These are phyloP conservation scores for Saturnispora bothae DNA, from an alignment of 805 yeast genomes.

Conservation along the genomic window DNA sequence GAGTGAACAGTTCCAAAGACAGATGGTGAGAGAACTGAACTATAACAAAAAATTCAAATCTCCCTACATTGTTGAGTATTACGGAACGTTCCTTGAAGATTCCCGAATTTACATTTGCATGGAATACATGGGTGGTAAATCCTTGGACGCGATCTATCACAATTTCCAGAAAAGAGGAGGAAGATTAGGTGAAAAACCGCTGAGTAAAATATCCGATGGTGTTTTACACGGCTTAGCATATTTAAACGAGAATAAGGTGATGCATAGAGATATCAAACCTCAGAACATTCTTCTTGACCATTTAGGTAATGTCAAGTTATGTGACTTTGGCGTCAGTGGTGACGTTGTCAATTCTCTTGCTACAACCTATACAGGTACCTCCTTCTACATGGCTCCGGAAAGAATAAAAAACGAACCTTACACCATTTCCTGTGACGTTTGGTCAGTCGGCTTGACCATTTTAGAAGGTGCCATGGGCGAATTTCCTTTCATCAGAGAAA, in stretches of 20 bases:
- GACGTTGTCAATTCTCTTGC: constrained; percentile 93
- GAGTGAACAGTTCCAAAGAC: constrained; percentile 80
- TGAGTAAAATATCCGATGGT: constrained; percentile 83
- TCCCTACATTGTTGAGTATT: constrained; percentile 80
- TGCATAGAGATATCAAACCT: constrained; percentile 29
- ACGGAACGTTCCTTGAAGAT: constrained; percentile 81
- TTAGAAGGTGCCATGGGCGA: constrained; percentile 89
- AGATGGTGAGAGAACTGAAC: constrained; percentile 82
- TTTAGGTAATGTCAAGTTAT: constrained; percentile 76
- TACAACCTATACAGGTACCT: constrained; percentile 94
- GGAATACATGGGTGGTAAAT: constrained; percentile 95
- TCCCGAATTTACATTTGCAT: constrained; percentile 83
- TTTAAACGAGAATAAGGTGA: constrained; percentile 75
- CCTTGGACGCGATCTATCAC: constrained; percentile 84
- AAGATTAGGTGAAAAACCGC: constrained; percentile 82
- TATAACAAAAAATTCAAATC: constrained; percentile 76
- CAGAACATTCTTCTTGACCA: constrained; percentile 75
- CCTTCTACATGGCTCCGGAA: constrained; percentile 98
- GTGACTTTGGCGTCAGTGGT: constrained; percentile 97
- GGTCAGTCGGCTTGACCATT: constrained; percentile 90
- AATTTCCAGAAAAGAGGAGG: constrained; percentile 65
- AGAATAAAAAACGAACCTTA: constrained; percentile 93
- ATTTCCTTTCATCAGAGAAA: constrained; percentile 56
- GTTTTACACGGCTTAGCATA: constrained; percentile 80
- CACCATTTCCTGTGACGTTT: constrained; percentile 89